phyloP scores from a whole-genome alignment of 202 grass and related monocot genomes.

The Brachypodium distachyon region DNA sequence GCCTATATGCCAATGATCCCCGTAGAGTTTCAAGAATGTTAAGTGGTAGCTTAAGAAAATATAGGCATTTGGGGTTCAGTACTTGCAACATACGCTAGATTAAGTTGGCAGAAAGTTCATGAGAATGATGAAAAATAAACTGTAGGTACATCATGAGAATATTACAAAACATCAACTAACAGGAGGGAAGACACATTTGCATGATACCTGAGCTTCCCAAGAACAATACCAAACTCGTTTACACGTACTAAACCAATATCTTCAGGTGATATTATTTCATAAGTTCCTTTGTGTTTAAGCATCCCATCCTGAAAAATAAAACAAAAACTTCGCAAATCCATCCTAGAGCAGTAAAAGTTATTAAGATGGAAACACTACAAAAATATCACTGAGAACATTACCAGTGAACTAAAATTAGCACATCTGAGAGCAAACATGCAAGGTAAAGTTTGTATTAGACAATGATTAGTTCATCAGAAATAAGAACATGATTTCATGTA shows the following conservation, averaged over 20 bases:
- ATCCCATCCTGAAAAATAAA: slow-evolving; percentile 69
- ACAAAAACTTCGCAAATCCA: neutral
- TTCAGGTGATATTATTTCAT: slow-evolving; percentile 97
- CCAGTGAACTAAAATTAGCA: neutral
- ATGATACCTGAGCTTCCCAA: slow-evolving; percentile 93
- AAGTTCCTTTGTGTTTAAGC: slow-evolving; percentile 97
- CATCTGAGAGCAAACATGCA: neutral
- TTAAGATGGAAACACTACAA: neutral
- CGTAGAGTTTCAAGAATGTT: neutral
- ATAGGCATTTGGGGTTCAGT: neutral
- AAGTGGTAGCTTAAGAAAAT: neutral
- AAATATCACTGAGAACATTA: neutral
- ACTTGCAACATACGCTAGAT: neutral
- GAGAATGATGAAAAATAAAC: neutral
- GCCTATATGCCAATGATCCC: neutral
- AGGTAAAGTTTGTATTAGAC: neutral
- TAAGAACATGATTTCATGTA: neutral
- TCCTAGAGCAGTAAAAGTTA: neutral
- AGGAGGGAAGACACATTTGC: neutral
- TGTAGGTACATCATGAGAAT: neutral
- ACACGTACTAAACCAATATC: slow-evolving; percentile 90
- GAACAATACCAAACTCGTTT: slow-evolving; percentile 95
- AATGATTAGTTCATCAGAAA: neutral
- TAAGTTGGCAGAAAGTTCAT: neutral
- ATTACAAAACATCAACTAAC: neutral